Base-by-base conservation (phyloP, 139 green algal genomes). In the Zygnema cylindricum region DNA sequence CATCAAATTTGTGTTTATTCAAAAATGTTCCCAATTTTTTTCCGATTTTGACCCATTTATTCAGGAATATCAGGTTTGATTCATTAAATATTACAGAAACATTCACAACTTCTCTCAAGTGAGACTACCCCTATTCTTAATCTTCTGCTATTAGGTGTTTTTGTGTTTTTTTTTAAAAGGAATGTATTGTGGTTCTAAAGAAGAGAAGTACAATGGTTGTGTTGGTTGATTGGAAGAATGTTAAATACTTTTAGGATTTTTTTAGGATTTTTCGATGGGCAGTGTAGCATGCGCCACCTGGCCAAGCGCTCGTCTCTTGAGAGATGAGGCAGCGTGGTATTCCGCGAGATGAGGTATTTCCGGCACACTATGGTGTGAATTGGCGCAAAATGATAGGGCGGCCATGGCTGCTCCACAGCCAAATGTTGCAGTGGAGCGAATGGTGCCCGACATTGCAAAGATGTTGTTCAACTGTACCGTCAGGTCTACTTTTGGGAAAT, bases 301-400 rank as follows among this genome's bases (percentile, higher is more conserved):
- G 77, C 77, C 77, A 33, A 84, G 77, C 77, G 77, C 7, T 84
- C 41, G 30, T 3, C 76, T 54, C 25, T 38, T 63, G 35, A 84
- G 77, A 21, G 7, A 3, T 84, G 77, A 55, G 76, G n/a, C 77
- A 84, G 40, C 77, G 77, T 84, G 77, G 77, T 84, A 84, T 84
- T 84, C 77, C 77, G 77, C 77, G 77, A 38, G 77, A 69, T 76
- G 76, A 57, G 77, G 35, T 84, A 84, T 41, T 54, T 21, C 77
- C 22, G 77, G 22, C 2, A 21, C 75, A 3, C 38, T 54, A 35
- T 35, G 38, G 77, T 84, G 77, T 84, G 77, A n/a, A 84, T 41
- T 84, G 77, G 77, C 77, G 77, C 38, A 84, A 33, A 84, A 33
- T 63, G 49, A 7, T 16, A n/a, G 49, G 49, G 49, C 49, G 16